Conservation (phyloP, 345 rosid genomes). For the Stellera chamaejasme region DNA sequence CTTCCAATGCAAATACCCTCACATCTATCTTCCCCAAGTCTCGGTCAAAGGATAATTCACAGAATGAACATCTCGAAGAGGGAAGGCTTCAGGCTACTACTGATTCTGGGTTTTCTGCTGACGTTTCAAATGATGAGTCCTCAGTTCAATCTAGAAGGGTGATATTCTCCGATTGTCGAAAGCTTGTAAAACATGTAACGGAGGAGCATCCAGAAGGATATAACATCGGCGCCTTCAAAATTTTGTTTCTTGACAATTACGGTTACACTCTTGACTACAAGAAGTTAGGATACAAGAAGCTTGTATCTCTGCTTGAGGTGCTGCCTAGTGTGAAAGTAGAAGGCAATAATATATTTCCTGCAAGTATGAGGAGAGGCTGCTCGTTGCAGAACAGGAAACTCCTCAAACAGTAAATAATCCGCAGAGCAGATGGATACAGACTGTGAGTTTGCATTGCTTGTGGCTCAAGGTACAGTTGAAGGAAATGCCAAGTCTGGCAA, state of each 20-base stretch:
- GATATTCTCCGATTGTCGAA: conserved; percentile 43
- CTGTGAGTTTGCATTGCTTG: conserved; percentile 6
- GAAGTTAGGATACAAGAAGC: conserved; percentile 44
- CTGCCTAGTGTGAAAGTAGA: conserved; percentile 50
- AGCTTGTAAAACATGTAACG: conserved; percentile 41
- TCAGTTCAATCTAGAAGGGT: conserved; percentile 32
- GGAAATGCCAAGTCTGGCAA: conserved; percentile 28
- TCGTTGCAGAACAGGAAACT: conserved; percentile 1
- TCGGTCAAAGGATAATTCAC: conserved; percentile 16
- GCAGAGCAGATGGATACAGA: conserved; percentile 32
- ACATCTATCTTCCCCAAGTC: conserved; percentile 35
- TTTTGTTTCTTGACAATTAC: conserved; percentile 35
- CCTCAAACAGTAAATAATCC: conserved; percentile 22
- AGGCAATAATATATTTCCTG: conserved; percentile 32
- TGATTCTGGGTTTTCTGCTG: conserved; percentile 30
- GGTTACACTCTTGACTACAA: conserved; percentile 44
- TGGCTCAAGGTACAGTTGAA: conserved; percentile 12
- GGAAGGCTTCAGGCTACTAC: conserved; percentile 23
- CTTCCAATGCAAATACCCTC: conserved; percentile 30
- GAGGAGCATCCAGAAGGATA: conserved; percentile 56
- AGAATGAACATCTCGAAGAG: conserved; percentile 18
- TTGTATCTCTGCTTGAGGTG: conserved; percentile 34
- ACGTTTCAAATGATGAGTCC: conserved; percentile 16
- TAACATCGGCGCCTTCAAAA: conserved; percentile 33
- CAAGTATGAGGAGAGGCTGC: conserved; percentile 13